Percentiles rank a stretch among this genome's conserved stretches.
Conservation (phyloP, 257 asterid species). For the Solanum ossicruentum region DNA sequence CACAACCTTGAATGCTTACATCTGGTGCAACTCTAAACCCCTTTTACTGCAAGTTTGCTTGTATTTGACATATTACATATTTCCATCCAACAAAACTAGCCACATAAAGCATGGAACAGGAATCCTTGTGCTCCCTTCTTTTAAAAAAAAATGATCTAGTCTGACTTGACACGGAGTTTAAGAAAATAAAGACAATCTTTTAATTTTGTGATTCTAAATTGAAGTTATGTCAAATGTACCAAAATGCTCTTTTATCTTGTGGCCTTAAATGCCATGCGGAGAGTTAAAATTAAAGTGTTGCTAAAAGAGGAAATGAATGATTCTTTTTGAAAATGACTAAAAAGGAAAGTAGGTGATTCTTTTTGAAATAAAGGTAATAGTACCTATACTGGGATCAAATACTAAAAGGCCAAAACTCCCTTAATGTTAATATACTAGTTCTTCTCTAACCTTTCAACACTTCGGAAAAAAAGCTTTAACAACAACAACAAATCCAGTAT, state of each 20-base stretch:
- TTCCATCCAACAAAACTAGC: not conserved
- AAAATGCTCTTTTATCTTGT: no score
- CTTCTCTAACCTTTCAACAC: not conserved
- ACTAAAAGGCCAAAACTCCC: not conserved
- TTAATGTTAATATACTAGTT: not conserved
- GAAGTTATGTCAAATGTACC: no score
- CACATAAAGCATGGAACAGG: not conserved
- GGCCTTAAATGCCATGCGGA: no score
- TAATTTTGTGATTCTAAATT: no score
- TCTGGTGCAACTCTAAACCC: not conserved
- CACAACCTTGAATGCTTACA: not conserved
- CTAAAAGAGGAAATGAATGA: no score
- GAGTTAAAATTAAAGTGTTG: no score
- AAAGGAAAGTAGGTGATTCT: no score
- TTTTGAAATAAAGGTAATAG: no score
- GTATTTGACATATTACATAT: not conserved
- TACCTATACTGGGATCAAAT: not conserved
- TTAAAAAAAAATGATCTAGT: no score
- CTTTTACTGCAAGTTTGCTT: not conserved
- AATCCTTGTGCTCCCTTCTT: not conserved
- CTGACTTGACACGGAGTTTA: no score
- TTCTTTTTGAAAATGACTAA: no score
- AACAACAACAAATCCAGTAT: not conserved
- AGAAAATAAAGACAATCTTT: no score
- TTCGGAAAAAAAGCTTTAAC: not conserved